These are phyloP conservation scores for Obba rivulosa DNA, from an alignment of 768 basidiomycete genomes.

Conservation along the genomic window DNA sequence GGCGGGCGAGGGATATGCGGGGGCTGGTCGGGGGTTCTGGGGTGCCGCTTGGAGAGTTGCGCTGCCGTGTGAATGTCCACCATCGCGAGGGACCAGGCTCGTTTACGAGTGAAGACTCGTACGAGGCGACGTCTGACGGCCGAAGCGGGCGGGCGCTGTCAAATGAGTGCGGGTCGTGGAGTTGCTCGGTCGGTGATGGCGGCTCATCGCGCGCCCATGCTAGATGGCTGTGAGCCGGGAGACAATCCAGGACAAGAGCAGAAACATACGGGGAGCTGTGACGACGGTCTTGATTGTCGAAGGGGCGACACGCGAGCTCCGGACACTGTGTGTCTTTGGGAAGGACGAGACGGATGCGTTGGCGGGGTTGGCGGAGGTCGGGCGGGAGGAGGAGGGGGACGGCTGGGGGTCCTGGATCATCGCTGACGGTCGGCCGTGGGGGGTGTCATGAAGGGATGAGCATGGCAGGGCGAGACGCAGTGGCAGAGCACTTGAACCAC, in stretches of 20 bases:
- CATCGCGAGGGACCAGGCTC: slow-evolving; percentile 42
- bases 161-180: slow-evolving; percentile 30
- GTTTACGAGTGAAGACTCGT: slow-evolving; percentile 29
- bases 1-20: slow-evolving; percentile 2
- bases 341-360: slow-evolving; percentile 19
- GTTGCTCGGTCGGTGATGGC: slow-evolving; percentile 54
- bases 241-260: background rate
- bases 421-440: slow-evolving; percentile 3
- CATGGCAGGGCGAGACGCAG: slow-evolving; percentile 2
- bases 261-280: slow-evolving; percentile 62
- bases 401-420: slow-evolving; percentile 15
- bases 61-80: slow-evolving; percentile 70
- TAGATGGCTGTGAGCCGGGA: slow-evolving; percentile 24
- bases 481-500: slow-evolving; percentile 3
- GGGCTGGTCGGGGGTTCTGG: slow-evolving; percentile 7
- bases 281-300: slow-evolving; percentile 53
- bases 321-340: slow-evolving; percentile 25
- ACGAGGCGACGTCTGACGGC: slow-evolving; percentile 50
- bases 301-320: slow-evolving; percentile 19
- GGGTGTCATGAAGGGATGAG: slow-evolving; percentile 4
- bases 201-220: slow-evolving; percentile 86
- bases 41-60: slow-evolving; percentile 28
- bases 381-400: slow-evolving; percentile 8
- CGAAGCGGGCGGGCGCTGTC: slow-evolving; percentile 24
- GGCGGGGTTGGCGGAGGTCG: background rate